These are phyloP conservation scores for Kodamaea derodonti DNA, from an alignment of 1,139 yeast genomes.

Conservation along the genomic window DNA sequence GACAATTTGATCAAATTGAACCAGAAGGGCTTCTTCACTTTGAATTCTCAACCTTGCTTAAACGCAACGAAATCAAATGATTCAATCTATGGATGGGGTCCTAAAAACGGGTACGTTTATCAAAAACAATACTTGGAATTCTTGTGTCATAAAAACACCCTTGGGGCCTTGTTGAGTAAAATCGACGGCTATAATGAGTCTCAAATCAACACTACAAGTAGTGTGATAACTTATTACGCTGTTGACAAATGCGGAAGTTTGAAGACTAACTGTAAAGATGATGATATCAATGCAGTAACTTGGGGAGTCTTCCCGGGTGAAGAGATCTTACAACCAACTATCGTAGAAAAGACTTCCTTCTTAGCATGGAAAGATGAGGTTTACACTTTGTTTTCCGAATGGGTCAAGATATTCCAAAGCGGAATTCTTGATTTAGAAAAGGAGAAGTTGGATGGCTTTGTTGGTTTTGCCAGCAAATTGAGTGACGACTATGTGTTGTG, in stretches of 20 bases:
- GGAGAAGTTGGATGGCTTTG: conserved; percentile 26
- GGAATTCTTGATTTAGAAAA: conserved; percentile 37
- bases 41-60: conserved; percentile 93
- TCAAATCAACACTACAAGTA: conserved; percentile 35
- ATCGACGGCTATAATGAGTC: conserved; percentile 37
- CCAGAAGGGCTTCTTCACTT: conserved; percentile 65
- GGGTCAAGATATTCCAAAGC: conserved; percentile 57
- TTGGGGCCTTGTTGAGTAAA: conserved; percentile 34
- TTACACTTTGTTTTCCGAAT: conserved; percentile 74
- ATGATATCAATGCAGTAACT: conserved; percentile 89
- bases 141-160: conserved; percentile 58
- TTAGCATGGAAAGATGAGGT: conserved; percentile 98
- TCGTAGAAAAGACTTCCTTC: conserved; percentile 85
- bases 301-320: conserved; percentile 97
- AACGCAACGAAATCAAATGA: conserved; percentile 76
- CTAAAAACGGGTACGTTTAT: conserved; percentile 85
- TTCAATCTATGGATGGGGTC: conserved; percentile 91
- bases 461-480: conserved; percentile 45
- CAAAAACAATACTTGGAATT: conserved; percentile 93
- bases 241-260: conserved; percentile 63
- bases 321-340: conserved; percentile 87
- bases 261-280: conserved; percentile 62
- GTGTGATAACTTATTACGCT: conserved; percentile 71
- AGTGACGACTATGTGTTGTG: conserved; percentile 67
- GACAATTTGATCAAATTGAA: conserved; percentile 60